Percentiles rank a stretch among this genome's conserved stretches.
These are phyloP conservation scores for Croton laevigatus DNA, from an alignment of 441 rosid genomes.

Conservation along the genomic window DNA sequence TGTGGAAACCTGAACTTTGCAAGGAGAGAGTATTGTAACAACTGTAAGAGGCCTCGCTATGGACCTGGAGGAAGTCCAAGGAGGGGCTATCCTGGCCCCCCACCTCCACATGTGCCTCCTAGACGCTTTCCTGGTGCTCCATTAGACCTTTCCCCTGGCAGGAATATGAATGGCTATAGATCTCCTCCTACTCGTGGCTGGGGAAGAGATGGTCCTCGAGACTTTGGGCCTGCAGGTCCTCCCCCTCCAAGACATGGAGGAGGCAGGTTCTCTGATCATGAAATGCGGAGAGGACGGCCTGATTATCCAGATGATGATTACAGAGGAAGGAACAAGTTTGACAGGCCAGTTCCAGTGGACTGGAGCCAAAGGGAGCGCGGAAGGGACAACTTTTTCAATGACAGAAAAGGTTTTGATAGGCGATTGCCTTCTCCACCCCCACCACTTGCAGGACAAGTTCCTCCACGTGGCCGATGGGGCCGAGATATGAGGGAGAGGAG, in stretches of 20 bases:
- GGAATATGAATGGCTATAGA: conserved; percentile 56
- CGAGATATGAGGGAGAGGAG: conserved; percentile 71
- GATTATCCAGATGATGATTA: conserved; percentile 54
- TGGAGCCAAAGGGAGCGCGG: conserved; percentile 59
- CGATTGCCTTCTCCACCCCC: conserved; percentile 44
- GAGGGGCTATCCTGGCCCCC: conserved; percentile 51
- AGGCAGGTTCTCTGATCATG: conserved; percentile 54
- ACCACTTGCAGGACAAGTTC: conserved; percentile 14
- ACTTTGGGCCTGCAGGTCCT: conserved; percentile 41
- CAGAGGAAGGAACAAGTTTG: conserved; percentile 57
- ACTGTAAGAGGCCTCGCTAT: conserved; percentile 66
- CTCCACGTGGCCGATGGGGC: conserved; percentile 61
- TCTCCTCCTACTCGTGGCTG: conserved; percentile 68
- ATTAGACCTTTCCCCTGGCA: conserved; percentile 57
- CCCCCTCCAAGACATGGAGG: conserved; percentile 64
- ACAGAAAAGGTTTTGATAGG: conserved; percentile 62
- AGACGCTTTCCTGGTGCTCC: conserved; percentile 63
- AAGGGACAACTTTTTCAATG: conserved; percentile 46
- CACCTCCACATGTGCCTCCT: conserved; percentile 42
- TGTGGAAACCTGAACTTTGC: conserved; percentile 86
- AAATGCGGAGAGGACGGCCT: conserved; percentile 46
- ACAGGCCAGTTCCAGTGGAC: conserved; percentile 52
- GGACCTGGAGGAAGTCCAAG: conserved; percentile 61
- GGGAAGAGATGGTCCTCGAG: conserved; percentile 59
- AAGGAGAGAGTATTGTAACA: conserved; percentile 69